Base-by-base conservation (phyloP, 192 early-diverging fungal genomes). In the Neocallimastix lanati region DNA sequence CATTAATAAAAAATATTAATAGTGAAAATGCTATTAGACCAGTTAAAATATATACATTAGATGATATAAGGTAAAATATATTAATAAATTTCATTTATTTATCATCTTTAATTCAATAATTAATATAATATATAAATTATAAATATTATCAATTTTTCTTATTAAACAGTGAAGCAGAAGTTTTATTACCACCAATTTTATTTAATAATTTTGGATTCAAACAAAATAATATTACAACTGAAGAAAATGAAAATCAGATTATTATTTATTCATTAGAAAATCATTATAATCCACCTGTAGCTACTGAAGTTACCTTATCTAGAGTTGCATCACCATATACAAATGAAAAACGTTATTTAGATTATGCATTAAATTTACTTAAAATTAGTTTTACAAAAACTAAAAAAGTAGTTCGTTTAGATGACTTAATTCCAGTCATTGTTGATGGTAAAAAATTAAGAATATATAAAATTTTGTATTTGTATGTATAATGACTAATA, bases 401-500 rank as follows among this genome's bases (percentile, higher is more conserved):
- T 29, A 86, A 90, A 28, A 81, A 92, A 28, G 83, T 94, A 28
- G 91, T 93, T n/a, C 85, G 86, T 58, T 87, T 91, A 77, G 91
- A 89, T 1, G 93, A 93, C 81, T 78, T 94, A 13, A 84, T 94
- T 29, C 82, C 85, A 18, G 88, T 94, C 29, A 80, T 84, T 13
- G 80, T 94, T 76, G 88, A 94, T 82, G 90, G 90, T 91, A 76
- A 67, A 40, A n/a, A n/a, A n/a, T n/a, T n/a, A n/a, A n/a, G n/a
- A n/a, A n/a, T n/a, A n/a, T n/a, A n/a, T n/a, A n/a, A n/a, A n/a
- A n/a, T n/a, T n/a, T n/a, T n/a, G n/a, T n/a, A n/a, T n/a, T n/a
- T n/a, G n/a, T n/a, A n/a, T n/a, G n/a, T n/a, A n/a, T n/a, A n/a
- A n/a, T n/a, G n/a, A n/a, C n/a, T n/a, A n/a, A n/a, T n/a, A n/a